These are phyloP conservation scores for Didymosphaeria variabile DNA, from an alignment of 2,329 filamentous ascomycete species.

Conservation along the genomic window DNA sequence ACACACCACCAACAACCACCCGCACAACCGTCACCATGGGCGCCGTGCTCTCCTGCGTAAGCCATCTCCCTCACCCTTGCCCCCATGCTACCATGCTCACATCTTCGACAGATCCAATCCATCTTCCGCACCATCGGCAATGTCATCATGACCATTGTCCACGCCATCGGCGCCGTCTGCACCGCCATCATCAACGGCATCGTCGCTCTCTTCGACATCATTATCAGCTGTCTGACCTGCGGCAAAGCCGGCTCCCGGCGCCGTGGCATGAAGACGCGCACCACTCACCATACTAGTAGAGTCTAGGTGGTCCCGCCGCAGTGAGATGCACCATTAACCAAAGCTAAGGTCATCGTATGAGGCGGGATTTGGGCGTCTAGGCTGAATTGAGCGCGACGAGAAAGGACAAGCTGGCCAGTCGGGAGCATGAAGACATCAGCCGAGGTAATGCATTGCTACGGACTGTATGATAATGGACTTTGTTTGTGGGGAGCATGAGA, in stretches of 20 bases:
- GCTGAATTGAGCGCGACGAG: neutral
- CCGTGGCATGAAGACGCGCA: constrained; percentile 43
- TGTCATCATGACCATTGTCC: constrained; percentile 58
- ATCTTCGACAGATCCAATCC: constrained; percentile 46
- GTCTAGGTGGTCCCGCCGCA: constrained; percentile 42
- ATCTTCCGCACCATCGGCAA: constrained; percentile 58
- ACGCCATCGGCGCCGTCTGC: constrained; percentile 56
- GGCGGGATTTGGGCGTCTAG: constrained; percentile 28
- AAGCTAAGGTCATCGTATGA: constrained; percentile 22
- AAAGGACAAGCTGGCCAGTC: too few species aligned
- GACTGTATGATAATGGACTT: constrained; percentile 2
- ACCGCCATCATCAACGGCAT: constrained; percentile 61
- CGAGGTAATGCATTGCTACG: neutral
- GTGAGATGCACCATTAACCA: constrained; percentile 12
- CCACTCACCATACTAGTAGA: constrained; percentile 49
- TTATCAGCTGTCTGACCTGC: constrained; percentile 61
- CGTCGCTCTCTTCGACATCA: constrained; percentile 58
- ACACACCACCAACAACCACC: constrained; percentile 9
- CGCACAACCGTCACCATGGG: constrained; percentile 68
- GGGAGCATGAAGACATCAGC: neutral
- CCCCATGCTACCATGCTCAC: constrained; percentile 27
- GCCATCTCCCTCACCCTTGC: constrained; percentile 48
- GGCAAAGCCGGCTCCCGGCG: constrained; percentile 54
- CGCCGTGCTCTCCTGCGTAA: constrained; percentile 84
- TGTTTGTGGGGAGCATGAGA: neutral